Percentiles rank a stretch among this genome's conserved stretches.
These are phyloP conservation scores for Nemania sp. DNA, from an alignment of 2,329 filamentous ascomycete genomes.

Conservation along the genomic window DNA sequence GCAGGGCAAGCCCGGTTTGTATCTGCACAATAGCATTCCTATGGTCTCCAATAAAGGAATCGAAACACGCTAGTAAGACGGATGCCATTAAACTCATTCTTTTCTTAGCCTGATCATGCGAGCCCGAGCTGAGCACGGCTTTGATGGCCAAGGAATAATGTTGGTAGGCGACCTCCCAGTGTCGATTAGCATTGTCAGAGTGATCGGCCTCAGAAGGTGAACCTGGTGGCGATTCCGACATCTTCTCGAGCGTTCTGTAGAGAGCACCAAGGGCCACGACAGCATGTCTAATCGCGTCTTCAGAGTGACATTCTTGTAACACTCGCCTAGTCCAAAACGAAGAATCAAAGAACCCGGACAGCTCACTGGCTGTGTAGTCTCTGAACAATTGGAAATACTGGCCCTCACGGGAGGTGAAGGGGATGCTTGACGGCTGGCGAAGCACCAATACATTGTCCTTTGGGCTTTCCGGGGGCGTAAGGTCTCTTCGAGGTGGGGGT, in stretches of 20 bases:
- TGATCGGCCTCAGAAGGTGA: conserved; percentile 57
- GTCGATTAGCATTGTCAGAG: conserved; percentile 57
- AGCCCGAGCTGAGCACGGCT: conserved; percentile 60
- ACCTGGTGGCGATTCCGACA: conserved; percentile 62
- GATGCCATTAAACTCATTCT: conserved; percentile 72
- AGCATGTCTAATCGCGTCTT: conserved; percentile 72
- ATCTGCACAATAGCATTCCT: conserved; percentile 72
- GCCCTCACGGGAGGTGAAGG: conserved; percentile 64
- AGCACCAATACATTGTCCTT: conserved; percentile 49
- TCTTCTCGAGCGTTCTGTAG: conserved; percentile 74
- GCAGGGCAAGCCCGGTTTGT: conserved; percentile 66
- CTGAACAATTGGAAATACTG: conserved; percentile 73
- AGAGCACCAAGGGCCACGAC: conserved; percentile 74
- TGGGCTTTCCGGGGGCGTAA: conserved; percentile 55
- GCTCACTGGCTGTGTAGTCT: conserved; percentile 69
- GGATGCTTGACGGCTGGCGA: conserved; percentile 61
- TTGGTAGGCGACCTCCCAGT: conserved; percentile 71
- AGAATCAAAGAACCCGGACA: conserved; percentile 75
- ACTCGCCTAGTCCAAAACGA: conserved; percentile 74
- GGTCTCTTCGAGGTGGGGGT: conserved; percentile 15
- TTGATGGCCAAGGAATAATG: conserved; percentile 70
- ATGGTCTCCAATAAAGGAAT: conserved; percentile 74
- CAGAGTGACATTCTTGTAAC: conserved; percentile 71
- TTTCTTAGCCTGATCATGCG: conserved; percentile 60
- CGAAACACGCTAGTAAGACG: conserved; percentile 75